These are phyloP conservation scores for Hypoxylon subgilvum DNA, from an alignment of 495 filamentous ascomycete genomes.

Conservation along the genomic window DNA sequence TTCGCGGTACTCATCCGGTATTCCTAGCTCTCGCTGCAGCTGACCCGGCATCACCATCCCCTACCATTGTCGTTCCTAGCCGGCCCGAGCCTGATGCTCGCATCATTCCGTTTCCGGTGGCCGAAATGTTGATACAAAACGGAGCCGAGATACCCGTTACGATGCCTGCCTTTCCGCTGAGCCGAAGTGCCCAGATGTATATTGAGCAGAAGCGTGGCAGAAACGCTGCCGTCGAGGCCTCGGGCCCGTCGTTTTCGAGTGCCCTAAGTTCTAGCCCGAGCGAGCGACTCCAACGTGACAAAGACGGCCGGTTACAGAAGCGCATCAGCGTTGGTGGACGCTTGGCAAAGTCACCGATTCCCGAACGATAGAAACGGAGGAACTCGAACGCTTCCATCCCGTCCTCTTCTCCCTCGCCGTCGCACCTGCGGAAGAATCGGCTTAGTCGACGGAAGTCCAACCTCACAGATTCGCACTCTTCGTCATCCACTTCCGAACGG, in stretches of 20 bases:
- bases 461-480: slow-evolving; percentile 35
- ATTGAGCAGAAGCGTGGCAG: slow-evolving; percentile 78
- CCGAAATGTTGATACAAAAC: slow-evolving; percentile 92
- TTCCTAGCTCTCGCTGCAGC: slow-evolving; percentile 94
- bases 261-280: slow-evolving; percentile 34
- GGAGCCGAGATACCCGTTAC: slow-evolving; percentile 82
- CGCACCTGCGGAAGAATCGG: slow-evolving; percentile 27
- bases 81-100: slow-evolving; percentile 46
- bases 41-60: slow-evolving; percentile 77
- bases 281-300: slow-evolving; percentile 55
- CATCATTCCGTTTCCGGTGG: slow-evolving; percentile 73
- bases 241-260: slow-evolving; percentile 31
- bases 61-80: slow-evolving; percentile 39
- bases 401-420: slow-evolving; percentile 32
- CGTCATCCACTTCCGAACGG: slow-evolving; percentile 42
- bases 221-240: slow-evolving; percentile 48
- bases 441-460: slow-evolving; percentile 37
- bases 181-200: slow-evolving; percentile 76
- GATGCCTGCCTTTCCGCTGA: slow-evolving; percentile 77
- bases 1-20: slow-evolving; percentile 82
- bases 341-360: slow-evolving; percentile 63
- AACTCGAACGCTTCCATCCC: slow-evolving; percentile 37
- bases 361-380: slow-evolving; percentile 57
- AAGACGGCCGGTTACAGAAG: slow-evolving; percentile 64
- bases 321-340: slow-evolving; percentile 67